Evolutionary conservation across 345 rosid genomes (phyloP).

Genomic region (Citropsis articulata): DNA sequence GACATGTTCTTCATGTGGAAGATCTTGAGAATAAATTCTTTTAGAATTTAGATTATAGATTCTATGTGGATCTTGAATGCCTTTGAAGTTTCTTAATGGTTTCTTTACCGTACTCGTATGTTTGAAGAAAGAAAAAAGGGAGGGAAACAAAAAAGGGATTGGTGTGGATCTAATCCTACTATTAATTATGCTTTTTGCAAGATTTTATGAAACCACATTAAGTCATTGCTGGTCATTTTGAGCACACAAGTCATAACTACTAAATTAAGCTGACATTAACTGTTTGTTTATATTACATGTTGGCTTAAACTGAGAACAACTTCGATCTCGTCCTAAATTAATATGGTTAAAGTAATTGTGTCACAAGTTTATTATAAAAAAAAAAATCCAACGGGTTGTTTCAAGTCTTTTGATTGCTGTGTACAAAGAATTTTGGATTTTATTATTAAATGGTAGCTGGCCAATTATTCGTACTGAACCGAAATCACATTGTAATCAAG

Average conservation of each 20-base stretch:
- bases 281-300: conserved; percentile 13
- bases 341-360: conserved; percentile 20
- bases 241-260: conserved; percentile 19
- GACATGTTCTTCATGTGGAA: conserved; percentile 28
- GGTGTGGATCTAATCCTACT: conserved; percentile 38
- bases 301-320: conserved; percentile 3
- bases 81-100: conserved; percentile 1
- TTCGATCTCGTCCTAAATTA: conserved; percentile 8
- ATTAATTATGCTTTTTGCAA: conserved; percentile 26
- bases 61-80: conserved; percentile 22
- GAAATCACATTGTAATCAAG: too few species aligned
- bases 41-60: conserved; percentile 17
- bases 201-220: conserved; percentile 13
- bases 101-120: conserved; percentile 6
- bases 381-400: too few species aligned
- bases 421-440: background rate
- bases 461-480: conserved; percentile 17
- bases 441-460: background rate
- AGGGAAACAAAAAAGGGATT: conserved; percentile 10
- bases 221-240: conserved; percentile 35
- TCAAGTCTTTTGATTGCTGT: too few species aligned
- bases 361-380: background rate
- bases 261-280: background rate
- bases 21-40: conserved; percentile 1
- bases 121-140: background rate